These are phyloP conservation scores for Phytophthora agathidicida DNA, from an alignment of 352 stramenopile species.

Conservation along the genomic window DNA sequence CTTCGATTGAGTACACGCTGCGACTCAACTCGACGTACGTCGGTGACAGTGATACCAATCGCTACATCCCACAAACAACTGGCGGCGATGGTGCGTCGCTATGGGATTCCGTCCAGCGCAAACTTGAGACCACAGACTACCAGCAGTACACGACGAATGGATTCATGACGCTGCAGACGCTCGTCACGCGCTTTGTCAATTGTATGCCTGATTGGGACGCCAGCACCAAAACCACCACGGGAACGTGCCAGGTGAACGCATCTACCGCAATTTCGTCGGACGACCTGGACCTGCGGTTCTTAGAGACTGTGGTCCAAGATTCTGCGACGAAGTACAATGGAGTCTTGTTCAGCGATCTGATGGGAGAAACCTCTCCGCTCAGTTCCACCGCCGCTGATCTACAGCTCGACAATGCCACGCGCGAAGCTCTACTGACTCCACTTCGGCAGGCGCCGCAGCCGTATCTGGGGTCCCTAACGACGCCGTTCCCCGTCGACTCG, in stretches of 20 bases:
- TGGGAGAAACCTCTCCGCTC: conserved; percentile 22
- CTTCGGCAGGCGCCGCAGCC: conserved; percentile 46
- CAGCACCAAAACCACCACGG: conserved; percentile 15
- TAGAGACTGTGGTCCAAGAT: conserved; percentile 33
- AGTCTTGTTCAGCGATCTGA: conserved; percentile 17
- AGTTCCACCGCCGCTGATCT: conserved; percentile 7
- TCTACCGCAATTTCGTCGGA: conserved; percentile 8
- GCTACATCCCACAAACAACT: conserved; percentile 23
- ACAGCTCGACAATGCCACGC: conserved; percentile 13
- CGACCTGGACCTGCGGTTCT: conserved; percentile 21
- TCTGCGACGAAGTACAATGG: conserved; percentile 25
- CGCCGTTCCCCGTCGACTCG: conserved; percentile 40
- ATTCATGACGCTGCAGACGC: conserved; percentile 56
- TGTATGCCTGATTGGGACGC: conserved; percentile 49
- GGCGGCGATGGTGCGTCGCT: conserved; percentile 16
- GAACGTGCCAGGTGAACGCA: conserved; percentile 21
- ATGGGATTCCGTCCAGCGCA: conserved; percentile 26
- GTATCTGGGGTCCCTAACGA: conserved; percentile 29
- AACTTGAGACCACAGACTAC: conserved; percentile 36
- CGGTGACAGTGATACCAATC: conserved; percentile 11
- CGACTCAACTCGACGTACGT: conserved; percentile 40
- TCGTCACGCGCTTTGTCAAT: conserved; percentile 46
- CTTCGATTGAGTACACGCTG: conserved; percentile 45
- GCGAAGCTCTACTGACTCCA: conserved; percentile 32
- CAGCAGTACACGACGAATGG: conserved; percentile 44